These are phyloP conservation scores for Leccinum barrowsii DNA, from an alignment of 768 basidiomycete species.

Conservation along the genomic window DNA sequence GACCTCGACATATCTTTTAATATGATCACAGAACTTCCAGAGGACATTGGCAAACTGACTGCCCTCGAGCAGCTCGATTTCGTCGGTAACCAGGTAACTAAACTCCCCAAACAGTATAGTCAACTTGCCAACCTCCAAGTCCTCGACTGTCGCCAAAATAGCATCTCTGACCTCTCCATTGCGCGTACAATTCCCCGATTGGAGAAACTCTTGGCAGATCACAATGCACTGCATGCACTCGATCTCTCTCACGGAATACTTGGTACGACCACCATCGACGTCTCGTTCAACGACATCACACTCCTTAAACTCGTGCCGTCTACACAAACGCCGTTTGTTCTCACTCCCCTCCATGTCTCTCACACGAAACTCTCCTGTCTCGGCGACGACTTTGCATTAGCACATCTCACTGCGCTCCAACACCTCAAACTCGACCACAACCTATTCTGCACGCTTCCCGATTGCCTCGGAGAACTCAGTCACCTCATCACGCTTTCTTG, in stretches of 20 bases:
- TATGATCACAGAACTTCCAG: conserved; percentile 75
- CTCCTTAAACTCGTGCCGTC: conserved; percentile 60
- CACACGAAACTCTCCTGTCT: conserved; percentile 84
- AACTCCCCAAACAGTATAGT: conserved; percentile 60
- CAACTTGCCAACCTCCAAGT: conserved; percentile 57
- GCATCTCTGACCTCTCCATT: conserved; percentile 68
- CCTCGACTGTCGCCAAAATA: conserved; percentile 86
- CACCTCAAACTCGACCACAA: conserved; percentile 82
- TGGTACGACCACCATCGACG: conserved; percentile 58
- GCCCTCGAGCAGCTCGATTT: conserved; percentile 71
- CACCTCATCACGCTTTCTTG: conserved; percentile 74
- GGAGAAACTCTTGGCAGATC: conserved; percentile 66
- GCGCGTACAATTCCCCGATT: conserved; percentile 70
- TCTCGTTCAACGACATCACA: conserved; percentile 87
- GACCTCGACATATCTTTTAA: conserved; percentile 97
- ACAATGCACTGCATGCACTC: conserved; percentile 79
- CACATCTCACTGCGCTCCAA: conserved; percentile 68
- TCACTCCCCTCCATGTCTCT: conserved; percentile 82
- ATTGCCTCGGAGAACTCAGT: conserved; percentile 72
- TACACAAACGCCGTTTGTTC: conserved; percentile 43
- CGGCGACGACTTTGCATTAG: conserved; percentile 61
- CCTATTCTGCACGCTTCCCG: conserved; percentile 77
- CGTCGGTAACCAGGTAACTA: conserved; percentile 77
- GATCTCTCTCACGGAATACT: conserved; percentile 72
- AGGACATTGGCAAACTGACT: conserved; percentile 67